A percentile compares a stretch with the other conserved stretches of the same genome.
phyloP scores from a whole-genome alignment of 1,284 basidiomycete genomes.

The Leccinum subfulvum region DNA sequence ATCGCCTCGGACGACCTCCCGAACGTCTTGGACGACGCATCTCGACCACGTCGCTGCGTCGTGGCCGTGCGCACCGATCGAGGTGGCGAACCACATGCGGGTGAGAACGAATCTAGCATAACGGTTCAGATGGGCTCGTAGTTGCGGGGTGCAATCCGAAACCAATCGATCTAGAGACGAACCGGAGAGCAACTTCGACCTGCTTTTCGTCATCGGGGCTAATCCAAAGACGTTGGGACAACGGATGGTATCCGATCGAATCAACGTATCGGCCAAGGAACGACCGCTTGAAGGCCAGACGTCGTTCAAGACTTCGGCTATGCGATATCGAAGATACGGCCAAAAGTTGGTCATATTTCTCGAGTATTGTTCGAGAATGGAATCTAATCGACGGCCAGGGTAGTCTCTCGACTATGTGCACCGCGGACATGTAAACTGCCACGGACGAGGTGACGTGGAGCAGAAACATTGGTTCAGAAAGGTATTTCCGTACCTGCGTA shows the following conservation, averaged over 20 bases:
- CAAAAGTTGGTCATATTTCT: slow-evolving; percentile 58
- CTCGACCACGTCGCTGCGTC: slow-evolving; percentile 35
- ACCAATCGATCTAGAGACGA: slow-evolving; percentile 9
- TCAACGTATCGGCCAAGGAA: slow-evolving; percentile 43
- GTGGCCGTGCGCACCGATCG: slow-evolving; percentile 40
- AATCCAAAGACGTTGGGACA: slow-evolving; percentile 53
- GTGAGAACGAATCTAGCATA: slow-evolving; percentile 57
- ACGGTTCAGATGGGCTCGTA: slow-evolving; percentile 3
- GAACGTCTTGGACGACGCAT: slow-evolving; percentile 42
- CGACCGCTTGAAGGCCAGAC: slow-evolving; percentile 41
- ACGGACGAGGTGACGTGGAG: neutral
- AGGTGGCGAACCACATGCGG: slow-evolving; percentile 59
- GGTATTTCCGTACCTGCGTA: slow-evolving; percentile 53
- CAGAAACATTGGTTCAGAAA: neutral
- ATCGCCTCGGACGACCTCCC: slow-evolving; percentile 52
- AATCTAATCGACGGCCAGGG: slow-evolving; percentile 46
- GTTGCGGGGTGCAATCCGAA: neutral
- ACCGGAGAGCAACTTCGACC: slow-evolving; percentile 57
- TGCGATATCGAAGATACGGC: slow-evolving; percentile 61
- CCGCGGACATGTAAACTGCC: slow-evolving; percentile 62
- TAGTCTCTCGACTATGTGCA: slow-evolving; percentile 41
- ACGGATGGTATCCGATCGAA: slow-evolving; percentile 26
- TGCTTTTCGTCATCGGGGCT: slow-evolving; percentile 58
- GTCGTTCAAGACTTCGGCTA: slow-evolving; percentile 41
- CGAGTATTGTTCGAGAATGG: slow-evolving; percentile 39